Percentiles rank a stretch among this genome's conserved stretches.
Conservation (phyloP, 2,329 filamentous ascomycete genomes). For the Fusarium foetens region DNA sequence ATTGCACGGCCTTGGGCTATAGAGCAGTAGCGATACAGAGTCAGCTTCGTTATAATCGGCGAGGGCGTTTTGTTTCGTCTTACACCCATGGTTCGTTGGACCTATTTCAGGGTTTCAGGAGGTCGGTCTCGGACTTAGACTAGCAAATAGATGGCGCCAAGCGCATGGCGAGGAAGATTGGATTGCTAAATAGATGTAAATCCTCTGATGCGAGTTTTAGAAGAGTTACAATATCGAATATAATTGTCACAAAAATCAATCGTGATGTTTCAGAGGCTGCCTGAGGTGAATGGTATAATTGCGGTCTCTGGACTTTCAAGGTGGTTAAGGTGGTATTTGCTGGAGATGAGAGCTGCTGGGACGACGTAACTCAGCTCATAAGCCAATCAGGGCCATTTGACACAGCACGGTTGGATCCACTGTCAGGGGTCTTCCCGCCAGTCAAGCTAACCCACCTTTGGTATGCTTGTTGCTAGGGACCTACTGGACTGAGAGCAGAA, state of each 20-base stretch:
- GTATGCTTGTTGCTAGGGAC: constrained; percentile 22
- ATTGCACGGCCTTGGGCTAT: constrained; percentile 80
- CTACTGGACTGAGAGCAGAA: constrained; percentile 25
- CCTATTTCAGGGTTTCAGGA: constrained; percentile 47
- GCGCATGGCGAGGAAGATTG: constrained; percentile 37
- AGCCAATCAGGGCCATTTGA: constrained; percentile 43
- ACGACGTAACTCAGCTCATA: constrained; percentile 29
- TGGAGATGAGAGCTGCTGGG: constrained; percentile 37
- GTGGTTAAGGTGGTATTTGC: constrained; percentile 27
- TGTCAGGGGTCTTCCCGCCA: constrained; percentile 41
- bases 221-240: not conserved
- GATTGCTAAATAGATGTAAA: not conserved
- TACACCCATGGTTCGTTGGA: constrained; percentile 53
- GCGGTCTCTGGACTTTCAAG: constrained; percentile 30
- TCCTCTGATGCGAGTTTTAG: constrained; percentile 7
- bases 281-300: constrained; percentile 22
- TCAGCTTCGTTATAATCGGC: constrained; percentile 31
- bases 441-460: constrained; percentile 32
- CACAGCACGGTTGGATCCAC: constrained; percentile 40
- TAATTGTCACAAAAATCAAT: not conserved
- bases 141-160: constrained; percentile 39
- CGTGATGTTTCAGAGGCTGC: constrained; percentile 9
- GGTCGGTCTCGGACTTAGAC: constrained; percentile 34
- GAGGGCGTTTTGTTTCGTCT: constrained; percentile 35
- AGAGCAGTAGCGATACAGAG: constrained; percentile 28